A percentile compares a stretch with the other conserved stretches of the same genome.
These are phyloP conservation scores for Xylariales sp. DNA, from an alignment of 2,329 filamentous ascomycete species.

Conservation along the genomic window DNA sequence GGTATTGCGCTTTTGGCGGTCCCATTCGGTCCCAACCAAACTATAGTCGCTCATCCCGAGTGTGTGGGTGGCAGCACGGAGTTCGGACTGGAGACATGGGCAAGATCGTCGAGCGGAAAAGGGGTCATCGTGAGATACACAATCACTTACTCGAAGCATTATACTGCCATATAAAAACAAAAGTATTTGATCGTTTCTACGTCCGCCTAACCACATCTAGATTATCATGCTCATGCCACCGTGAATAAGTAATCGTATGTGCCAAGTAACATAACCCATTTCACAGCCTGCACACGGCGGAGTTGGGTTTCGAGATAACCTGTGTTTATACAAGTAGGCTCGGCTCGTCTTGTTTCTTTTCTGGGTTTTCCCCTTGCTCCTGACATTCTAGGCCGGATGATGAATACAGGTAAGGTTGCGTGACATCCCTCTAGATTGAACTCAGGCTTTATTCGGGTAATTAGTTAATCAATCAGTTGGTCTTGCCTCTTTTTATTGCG, in stretches of 20 bases:
- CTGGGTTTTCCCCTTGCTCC: too few species aligned
- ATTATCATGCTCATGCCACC: not conserved
- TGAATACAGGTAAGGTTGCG: too few species aligned
- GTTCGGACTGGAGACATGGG: conserved; percentile 30
- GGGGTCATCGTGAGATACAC: conserved; percentile 33
- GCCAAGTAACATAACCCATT: not conserved
- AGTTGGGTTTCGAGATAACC: too few species aligned
- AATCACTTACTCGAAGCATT: conserved; percentile 44
- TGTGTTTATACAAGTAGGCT: too few species aligned
- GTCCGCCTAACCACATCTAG: not conserved
- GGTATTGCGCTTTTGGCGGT: conserved; percentile 24
- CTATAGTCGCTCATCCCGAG: conserved; percentile 10
- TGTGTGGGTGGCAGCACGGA: conserved; percentile 4
- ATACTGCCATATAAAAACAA: conserved; percentile 44
- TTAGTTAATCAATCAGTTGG: too few species aligned
- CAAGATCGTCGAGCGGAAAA: conserved; percentile 19
- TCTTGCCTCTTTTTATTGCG: too few species aligned
- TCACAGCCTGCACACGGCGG: too few species aligned
- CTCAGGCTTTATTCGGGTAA: too few species aligned
- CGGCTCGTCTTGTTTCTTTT: too few species aligned
- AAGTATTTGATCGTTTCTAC: conserved; percentile 45
- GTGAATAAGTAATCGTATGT: not conserved
- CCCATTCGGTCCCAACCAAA: conserved; percentile 9
- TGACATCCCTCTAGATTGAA: too few species aligned
- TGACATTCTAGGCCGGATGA: too few species aligned